phyloP scores from a whole-genome alignment of 1,284 basidiomycete genomes.

The Vanrija sp. region DNA sequence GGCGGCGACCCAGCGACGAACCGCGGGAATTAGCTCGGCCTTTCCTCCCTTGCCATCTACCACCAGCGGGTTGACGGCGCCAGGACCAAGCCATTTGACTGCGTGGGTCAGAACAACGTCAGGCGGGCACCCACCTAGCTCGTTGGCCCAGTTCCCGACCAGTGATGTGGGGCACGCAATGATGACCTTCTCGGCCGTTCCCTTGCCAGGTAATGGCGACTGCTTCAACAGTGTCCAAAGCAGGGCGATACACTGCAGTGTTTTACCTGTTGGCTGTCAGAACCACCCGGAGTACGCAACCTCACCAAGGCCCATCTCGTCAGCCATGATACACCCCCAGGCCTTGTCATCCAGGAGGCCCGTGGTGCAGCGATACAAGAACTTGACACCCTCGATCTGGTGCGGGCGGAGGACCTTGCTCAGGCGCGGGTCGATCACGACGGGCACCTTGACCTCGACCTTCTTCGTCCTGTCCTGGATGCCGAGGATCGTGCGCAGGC shows the following conservation, averaged over 20 bases:
- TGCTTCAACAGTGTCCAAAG: constrained; percentile 98
- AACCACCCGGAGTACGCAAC: neutral
- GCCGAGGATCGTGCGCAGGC: constrained; percentile 76
- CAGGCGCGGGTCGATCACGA: constrained; percentile 89
- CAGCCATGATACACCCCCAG: constrained; percentile 97
- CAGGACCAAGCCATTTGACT: constrained; percentile 92
- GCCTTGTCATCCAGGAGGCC: constrained; percentile 89
- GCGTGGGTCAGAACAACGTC: neutral
- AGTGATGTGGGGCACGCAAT: constrained; percentile 96
- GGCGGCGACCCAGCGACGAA: constrained; percentile 81
- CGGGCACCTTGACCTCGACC: constrained; percentile 76
- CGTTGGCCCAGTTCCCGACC: constrained; percentile 98
- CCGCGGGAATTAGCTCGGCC: constrained; percentile 68
- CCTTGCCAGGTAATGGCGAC: constrained; percentile 78
- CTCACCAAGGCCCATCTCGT: constrained; percentile 92
- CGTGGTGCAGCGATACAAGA: constrained; percentile 90
- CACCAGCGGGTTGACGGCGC: constrained; percentile 71
- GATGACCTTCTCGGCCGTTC: constrained; percentile 94
- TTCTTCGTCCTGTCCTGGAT: constrained; percentile 62
- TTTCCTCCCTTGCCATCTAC: constrained; percentile 88
- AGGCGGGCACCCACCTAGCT: constrained; percentile 61
- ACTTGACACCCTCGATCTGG: constrained; percentile 98
- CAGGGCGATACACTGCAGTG: constrained; percentile 92
- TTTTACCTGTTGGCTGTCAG: constrained; percentile 58
- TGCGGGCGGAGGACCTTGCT: constrained; percentile 88